Evolutionary conservation across 768 basidiomycete genomes (phyloP), one percentile per base, ranked within the genome.

Genomic region (Lactifluus pinguis): DNA sequence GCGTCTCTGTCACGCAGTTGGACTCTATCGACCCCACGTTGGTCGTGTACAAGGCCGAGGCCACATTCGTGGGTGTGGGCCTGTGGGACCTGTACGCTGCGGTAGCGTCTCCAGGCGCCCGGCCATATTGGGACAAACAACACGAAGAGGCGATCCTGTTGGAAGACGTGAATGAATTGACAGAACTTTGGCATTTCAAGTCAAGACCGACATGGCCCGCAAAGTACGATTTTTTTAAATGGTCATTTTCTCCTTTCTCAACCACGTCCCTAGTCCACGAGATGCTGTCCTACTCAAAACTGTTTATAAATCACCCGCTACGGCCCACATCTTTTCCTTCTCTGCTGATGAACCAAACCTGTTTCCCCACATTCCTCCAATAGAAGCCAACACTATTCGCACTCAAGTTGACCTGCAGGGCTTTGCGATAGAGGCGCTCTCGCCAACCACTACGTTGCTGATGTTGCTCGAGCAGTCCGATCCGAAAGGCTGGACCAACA

Each of bases 321-420:
- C 93, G 1, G 89, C 97, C 19, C 97, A 99, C 65, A 85, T 98
- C 19, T 98, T 98, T 72, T 85, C 89, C 1, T 97, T 97, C 73
- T 97, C 95, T 4, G 89, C 86, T 0, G 93, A 98, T 65, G 92
- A 98, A 66, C 82, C 82, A 54, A 83, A 89, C 57, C 79, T 97
- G 14, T 97, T 98, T 72, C 87, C 92, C 0, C 80, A 77, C 62
- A 80, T 83, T 64, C 91, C 80, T 49, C 76, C 76, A 11, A 76
- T 74, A 1, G 91, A 89, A 52, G 84, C 88, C 0, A 87, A 82
- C 65, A 80, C 88, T 53, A 95, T 97, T 63, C 87, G 95, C 7
- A 92, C 91, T 0, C 95, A 98, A 71, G 86, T 95, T n/a, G 94
- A 97, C 70, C 77, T 99, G n/a, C 94, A 93, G 74, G 97, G 95